Base-by-base conservation (phyloP, 257 asterid genomes). In the Forsythia viridissima region DNA sequence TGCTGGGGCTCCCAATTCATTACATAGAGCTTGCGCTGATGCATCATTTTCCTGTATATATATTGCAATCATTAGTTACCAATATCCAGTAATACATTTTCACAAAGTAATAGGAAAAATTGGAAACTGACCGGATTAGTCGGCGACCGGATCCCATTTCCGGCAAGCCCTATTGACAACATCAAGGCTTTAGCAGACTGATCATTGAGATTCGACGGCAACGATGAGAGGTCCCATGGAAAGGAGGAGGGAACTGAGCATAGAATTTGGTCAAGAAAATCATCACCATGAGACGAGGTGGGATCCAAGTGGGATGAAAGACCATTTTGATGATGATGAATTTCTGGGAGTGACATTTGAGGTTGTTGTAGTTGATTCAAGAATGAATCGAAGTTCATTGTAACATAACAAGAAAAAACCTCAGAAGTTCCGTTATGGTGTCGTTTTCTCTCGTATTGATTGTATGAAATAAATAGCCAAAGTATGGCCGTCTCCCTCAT, bases 241-340 rank as follows among this genome's bases (percentile, higher is more conserved):
- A 83, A 84, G 82, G 85, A 75, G 66, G 85, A 71, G 16, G 97
- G 93, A 21, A 87, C 84, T 11, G 94, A 86, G 39, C 93, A 92
- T 18, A 92, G 89, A 84, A 93, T 88, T 77, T 93, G 98, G 38
- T 93, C 94, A 21, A 92, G 93, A 39, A 92, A 93, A 51, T 90
- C 97, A 40, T 90, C 97, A 40, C 88, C 96, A 51, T 88, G 89
- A 16, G 92, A 81, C 66, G 91, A 83, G 24, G 83, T 67, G 12
- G 90, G 89, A 88, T 92, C 96, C 84, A 89, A 90, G 20, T 85
- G 90, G 1, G 87, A 55, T 15, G 85, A 21, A 57, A 57, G 38
- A 30, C 16, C 70, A 80, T 75, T 77, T 70, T 79, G 87, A 63
- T 75, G 76, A 63, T 77, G 78, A 39, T 85, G 82, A 52, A 79